phyloP scores from a whole-genome alignment of 192 early-diverging fungal species.

The Entomortierella lignicola region DNA sequence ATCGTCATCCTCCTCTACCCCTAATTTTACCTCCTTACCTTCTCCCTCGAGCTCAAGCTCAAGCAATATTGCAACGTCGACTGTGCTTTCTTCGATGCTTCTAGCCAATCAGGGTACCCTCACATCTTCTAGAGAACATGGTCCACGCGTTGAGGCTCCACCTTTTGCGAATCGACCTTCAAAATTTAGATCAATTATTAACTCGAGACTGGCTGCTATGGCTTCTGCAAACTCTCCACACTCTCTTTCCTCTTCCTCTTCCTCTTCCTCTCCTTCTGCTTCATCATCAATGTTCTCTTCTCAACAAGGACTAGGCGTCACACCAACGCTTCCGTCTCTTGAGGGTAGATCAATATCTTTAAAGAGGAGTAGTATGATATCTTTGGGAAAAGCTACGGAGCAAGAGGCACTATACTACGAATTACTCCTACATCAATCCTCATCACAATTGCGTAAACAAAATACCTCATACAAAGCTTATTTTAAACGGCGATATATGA shows the following conservation, averaged over 20 bases:
- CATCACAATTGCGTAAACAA: neutral
- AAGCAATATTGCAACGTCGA: conserved; percentile 18
- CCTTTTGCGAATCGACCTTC: conserved; percentile 4
- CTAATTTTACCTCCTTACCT: neutral
- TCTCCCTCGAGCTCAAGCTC: neutral
- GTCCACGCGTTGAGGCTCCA: neutral
- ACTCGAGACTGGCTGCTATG: conserved; percentile 11
- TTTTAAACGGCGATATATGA: conserved; percentile 64
- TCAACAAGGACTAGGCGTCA: conserved; percentile 1
- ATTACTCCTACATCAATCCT: neutral
- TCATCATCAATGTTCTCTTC: neutral
- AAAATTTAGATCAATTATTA: conserved; percentile 10
- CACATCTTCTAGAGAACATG: conserved; percentile 1
- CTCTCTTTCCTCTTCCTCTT: conserved; percentile 7
- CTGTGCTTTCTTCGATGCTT: conserved; percentile 42
- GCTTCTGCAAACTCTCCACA: conserved; percentile 1
- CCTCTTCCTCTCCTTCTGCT: conserved; percentile 6
- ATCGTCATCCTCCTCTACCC: neutral
- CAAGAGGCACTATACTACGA: neutral
- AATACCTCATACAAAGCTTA: conserved; percentile 61
- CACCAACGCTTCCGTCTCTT: neutral
- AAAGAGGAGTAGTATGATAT: neutral
- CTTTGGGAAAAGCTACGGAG: neutral
- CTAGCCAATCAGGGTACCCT: conserved; percentile 32
- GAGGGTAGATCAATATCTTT: neutral